Evolutionary conservation across 192 early-diverging fungal genomes (phyloP).

Genomic region (Coemansia biformis): DNA sequence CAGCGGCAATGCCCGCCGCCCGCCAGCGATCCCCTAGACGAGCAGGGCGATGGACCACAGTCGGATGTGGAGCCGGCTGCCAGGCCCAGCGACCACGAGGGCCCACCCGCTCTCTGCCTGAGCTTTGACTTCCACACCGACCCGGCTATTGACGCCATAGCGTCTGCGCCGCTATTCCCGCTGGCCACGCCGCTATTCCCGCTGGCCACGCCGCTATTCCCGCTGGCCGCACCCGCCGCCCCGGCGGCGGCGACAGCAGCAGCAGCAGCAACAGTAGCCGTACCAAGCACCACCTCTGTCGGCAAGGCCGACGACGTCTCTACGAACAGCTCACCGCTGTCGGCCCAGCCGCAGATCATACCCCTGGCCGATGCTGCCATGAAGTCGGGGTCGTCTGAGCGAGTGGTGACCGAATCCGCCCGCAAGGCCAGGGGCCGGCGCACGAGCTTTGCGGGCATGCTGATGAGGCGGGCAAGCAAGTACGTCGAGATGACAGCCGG

Average conservation of each 20-base stretch:
- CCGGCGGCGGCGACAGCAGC: too few relatives aligned
- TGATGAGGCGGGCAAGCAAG: slow-evolving; percentile 24
- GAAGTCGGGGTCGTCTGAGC: not conserved
- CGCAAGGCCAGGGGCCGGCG: slow-evolving; percentile 22
- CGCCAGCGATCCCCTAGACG: too few relatives aligned
- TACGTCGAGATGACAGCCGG: slow-evolving; percentile 5
- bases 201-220: slow-evolving; percentile 13
- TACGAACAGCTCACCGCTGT: too few relatives aligned
- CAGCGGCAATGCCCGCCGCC: not conserved
- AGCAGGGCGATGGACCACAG: too few relatives aligned
- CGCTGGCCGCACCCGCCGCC: not conserved
- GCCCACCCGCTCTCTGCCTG: slow-evolving; percentile 4
- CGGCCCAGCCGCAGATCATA: not conserved
- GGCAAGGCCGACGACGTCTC: too few relatives aligned
- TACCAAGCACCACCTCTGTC: too few relatives aligned
- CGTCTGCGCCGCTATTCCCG: slow-evolving; percentile 25
- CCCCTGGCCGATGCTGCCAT: not conserved
- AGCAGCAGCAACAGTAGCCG: too few relatives aligned
- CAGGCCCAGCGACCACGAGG: too few relatives aligned
- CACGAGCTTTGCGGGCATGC: slow-evolving; percentile 32
- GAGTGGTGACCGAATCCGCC: not conserved
- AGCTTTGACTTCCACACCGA: slow-evolving; percentile 34
- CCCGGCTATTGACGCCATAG: slow-evolving; percentile 27
- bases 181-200: slow-evolving; percentile 15
- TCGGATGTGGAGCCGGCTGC: too few relatives aligned